phyloP scores from a whole-genome alignment of 2,329 filamentous ascomycete genomes.

The Talaromyces sp. region DNA sequence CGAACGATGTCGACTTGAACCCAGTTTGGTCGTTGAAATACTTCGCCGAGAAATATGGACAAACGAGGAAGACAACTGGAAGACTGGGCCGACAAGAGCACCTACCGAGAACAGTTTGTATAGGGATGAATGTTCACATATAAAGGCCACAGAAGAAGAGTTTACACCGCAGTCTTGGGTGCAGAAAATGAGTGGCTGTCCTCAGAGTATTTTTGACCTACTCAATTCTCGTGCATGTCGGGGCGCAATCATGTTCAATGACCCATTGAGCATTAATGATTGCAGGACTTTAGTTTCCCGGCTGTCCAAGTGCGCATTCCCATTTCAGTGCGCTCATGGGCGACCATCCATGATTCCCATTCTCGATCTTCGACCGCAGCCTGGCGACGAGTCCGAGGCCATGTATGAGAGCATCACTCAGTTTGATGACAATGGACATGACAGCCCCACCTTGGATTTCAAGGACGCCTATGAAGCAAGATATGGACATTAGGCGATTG shows the following conservation, averaged over 20 bases:
- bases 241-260: conserved; percentile 56
- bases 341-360: conserved; percentile 53
- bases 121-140: not conserved
- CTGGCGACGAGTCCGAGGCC: not conserved
- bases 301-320: conserved; percentile 48
- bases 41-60: conserved; percentile 76
- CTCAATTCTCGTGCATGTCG: conserved; percentile 54
- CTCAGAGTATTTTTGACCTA: conserved; percentile 71
- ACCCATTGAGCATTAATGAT: conserved; percentile 41
- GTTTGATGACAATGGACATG: conserved; percentile 1
- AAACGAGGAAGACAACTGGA: conserved; percentile 52
- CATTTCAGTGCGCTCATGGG: conserved; percentile 56
- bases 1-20: conserved; percentile 74
- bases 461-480: conserved; percentile 18
- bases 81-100: conserved; percentile 8
- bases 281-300: conserved; percentile 41
- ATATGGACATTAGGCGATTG: conserved; percentile 16
- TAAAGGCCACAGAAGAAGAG: not conserved
- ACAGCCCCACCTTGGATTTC: conserved; percentile 12
- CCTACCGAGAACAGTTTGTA: not conserved
- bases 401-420: not conserved
- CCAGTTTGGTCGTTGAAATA: conserved; percentile 71
- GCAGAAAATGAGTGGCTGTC: conserved; percentile 67
- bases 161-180: conserved; percentile 54
- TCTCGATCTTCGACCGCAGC: conserved; percentile 32